These are phyloP conservation scores for Leishmania turanica DNA, from an alignment of 208 protist species.

Conservation along the genomic window DNA sequence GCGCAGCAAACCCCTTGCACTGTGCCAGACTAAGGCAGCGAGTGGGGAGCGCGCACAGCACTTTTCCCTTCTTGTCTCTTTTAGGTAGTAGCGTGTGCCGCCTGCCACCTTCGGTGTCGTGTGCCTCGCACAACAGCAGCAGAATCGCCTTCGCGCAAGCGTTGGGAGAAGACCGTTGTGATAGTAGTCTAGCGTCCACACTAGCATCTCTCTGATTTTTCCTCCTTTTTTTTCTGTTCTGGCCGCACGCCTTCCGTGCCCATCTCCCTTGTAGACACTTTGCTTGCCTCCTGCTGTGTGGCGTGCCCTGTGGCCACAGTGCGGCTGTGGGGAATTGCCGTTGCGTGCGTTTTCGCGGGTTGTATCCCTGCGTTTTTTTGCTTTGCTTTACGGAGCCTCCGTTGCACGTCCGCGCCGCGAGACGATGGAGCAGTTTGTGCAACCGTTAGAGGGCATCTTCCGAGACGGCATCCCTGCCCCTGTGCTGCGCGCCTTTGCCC, in stretches of 20 bases:
- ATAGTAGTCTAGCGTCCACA: not conserved
- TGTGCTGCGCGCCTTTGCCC: conserved; percentile 88
- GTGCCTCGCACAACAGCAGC: not conserved
- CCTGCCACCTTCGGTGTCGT: too few species aligned
- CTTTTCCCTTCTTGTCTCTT: not conserved
- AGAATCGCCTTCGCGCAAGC: not conserved
- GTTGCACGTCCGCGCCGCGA: not conserved
- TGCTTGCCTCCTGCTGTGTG: not conserved
- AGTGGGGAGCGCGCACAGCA: not conserved
- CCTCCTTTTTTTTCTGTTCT: conserved; percentile 1
- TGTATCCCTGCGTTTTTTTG: too few species aligned
- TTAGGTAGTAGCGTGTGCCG: not conserved
- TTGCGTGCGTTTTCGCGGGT: not conserved
- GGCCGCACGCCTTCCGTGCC: not conserved
- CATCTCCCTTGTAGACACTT: not conserved
- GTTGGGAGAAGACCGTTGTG: not conserved
- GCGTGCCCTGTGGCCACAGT: not conserved
- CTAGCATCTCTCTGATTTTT: not conserved
- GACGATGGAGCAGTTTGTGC: conserved; percentile 82
- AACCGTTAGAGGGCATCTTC: conserved; percentile 91
- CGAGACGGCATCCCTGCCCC: conserved; percentile 90
- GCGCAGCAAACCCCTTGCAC: not conserved
- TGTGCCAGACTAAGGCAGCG: not conserved
- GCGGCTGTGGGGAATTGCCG: not conserved
- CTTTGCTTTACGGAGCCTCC: too few species aligned